A percentile compares a stretch with the other conserved stretches of the same genome.
Conservation (phyloP, 345 rosid genomes). For the Aurinia saxatilis region DNA sequence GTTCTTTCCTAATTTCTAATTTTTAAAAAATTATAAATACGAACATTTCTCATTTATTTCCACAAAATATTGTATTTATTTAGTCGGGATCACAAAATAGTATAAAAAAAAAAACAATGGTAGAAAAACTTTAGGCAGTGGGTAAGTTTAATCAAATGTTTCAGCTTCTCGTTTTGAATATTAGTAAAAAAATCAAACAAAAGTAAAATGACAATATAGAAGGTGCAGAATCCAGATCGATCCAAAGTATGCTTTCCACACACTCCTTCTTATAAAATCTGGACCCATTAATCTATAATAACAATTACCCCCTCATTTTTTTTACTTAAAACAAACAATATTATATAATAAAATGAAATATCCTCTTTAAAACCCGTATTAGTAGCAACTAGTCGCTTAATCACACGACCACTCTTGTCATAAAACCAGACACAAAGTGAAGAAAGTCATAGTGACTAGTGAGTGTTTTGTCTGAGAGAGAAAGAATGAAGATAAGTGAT, state of each 20-base stretch:
- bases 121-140: background rate
- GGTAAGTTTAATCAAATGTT: background rate
- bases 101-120: background rate
- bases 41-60: too few species aligned
- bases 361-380: slow-evolving; percentile 17
- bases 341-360: background rate
- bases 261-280: slow-evolving; percentile 18
- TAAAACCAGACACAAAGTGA: slow-evolving; percentile 19
- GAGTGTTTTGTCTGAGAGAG: background rate
- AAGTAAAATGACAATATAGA: slow-evolving; percentile 14
- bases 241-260: slow-evolving; percentile 29
- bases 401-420: slow-evolving; percentile 10
- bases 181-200: background rate
- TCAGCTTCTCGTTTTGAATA: background rate
- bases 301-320: background rate
- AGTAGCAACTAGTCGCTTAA: slow-evolving; percentile 3
- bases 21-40: too few species aligned
- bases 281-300: slow-evolving; percentile 15
- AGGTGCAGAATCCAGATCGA: slow-evolving; percentile 21
- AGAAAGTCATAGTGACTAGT: background rate
- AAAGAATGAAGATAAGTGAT: slow-evolving; percentile 60
- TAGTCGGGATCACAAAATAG: background rate
- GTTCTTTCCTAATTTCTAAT: too few species aligned
- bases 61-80: background rate
- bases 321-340: background rate